These are phyloP conservation scores for Urochloa ruziziensis DNA, from an alignment of 176 grass and related monocot species.

Conservation along the genomic window DNA sequence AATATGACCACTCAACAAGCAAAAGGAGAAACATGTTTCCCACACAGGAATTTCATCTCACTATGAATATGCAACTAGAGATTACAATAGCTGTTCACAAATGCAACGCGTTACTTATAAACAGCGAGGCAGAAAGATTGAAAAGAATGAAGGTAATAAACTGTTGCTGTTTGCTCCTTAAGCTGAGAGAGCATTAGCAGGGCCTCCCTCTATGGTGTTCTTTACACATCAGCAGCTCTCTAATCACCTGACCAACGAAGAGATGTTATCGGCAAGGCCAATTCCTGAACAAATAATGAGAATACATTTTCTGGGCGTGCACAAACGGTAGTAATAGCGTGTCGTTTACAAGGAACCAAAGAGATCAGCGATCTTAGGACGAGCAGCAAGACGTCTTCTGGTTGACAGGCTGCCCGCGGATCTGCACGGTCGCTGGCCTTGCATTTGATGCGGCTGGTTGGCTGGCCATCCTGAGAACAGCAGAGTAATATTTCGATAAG, in stretches of 20 bases:
- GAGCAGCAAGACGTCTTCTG: conserved; percentile 67
- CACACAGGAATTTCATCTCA: neutral
- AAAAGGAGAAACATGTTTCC: neutral
- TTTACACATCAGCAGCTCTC: neutral
- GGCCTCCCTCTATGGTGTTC: neutral
- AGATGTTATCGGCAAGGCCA: conserved; percentile 10
- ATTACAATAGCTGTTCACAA: conserved; percentile 11
- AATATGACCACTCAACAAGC: neutral
- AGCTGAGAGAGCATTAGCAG: neutral
- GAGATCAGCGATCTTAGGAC: conserved; percentile 33
- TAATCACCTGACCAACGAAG: conserved; percentile 19
- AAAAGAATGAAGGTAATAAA: conserved; percentile 29
- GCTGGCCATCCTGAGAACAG: conserved; percentile 61
- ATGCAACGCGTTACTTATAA: neutral
- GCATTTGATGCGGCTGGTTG: conserved; percentile 52
- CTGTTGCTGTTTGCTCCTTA: neutral
- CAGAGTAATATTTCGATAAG: neutral
- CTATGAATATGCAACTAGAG: neutral
- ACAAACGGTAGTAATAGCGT: conserved; percentile 2
- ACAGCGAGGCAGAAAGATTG: neutral
- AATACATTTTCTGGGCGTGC: conserved; percentile 24
- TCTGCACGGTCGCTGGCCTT: conserved; percentile 61
- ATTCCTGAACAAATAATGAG: conserved; percentile 15
- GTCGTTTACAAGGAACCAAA: conserved; percentile 7
- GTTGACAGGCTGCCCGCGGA: conserved; percentile 67